Evolutionary conservation across 371 early-diverging fungal genomes (phyloP).

Genomic region (Apophysomyces elegans): DNA sequence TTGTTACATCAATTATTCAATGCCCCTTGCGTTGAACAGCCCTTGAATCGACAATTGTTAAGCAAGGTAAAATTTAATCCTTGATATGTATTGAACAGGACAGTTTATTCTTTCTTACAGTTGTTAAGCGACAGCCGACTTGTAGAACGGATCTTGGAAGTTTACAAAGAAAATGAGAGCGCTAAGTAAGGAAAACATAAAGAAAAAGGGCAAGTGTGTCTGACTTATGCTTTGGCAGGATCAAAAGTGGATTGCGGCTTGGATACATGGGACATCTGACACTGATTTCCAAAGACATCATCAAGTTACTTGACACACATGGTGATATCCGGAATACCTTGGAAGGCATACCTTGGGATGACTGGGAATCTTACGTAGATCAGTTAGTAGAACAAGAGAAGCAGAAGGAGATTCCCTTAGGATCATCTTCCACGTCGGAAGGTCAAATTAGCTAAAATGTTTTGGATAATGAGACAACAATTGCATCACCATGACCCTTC

Average conservation of each 20-base stretch:
- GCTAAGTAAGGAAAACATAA: slow-evolving; percentile 1
- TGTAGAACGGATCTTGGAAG: slow-evolving; percentile 1
- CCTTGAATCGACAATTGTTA: background rate
- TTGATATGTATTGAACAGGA: background rate
- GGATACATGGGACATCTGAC: slow-evolving; percentile 30
- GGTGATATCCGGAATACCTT: background rate
- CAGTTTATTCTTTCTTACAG: slow-evolving; percentile 1
- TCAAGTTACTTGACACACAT: background rate
- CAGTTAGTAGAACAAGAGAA: background rate
- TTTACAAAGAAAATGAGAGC: background rate
- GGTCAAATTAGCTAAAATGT: background rate
- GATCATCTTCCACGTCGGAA: background rate
- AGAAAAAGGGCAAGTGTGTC: background rate
- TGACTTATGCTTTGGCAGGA: background rate
- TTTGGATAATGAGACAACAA: background rate
- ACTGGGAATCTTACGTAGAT: background rate
- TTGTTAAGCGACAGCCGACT: background rate
- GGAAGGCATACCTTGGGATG: slow-evolving; percentile 2
- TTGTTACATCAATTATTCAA: slow-evolving; percentile 19
- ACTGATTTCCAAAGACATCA: slow-evolving; percentile 22
- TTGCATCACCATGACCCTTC: background rate
- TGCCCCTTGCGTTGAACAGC: background rate
- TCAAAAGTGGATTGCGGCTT: background rate
- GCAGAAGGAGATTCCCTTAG: slow-evolving; percentile 1
- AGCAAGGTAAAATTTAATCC: slow-evolving; percentile 4